A percentile compares a stretch with the other conserved stretches of the same genome.
phyloP scores from a whole-genome alignment of 2,329 filamentous ascomycete genomes.

The Mycocentrospora acerina region DNA sequence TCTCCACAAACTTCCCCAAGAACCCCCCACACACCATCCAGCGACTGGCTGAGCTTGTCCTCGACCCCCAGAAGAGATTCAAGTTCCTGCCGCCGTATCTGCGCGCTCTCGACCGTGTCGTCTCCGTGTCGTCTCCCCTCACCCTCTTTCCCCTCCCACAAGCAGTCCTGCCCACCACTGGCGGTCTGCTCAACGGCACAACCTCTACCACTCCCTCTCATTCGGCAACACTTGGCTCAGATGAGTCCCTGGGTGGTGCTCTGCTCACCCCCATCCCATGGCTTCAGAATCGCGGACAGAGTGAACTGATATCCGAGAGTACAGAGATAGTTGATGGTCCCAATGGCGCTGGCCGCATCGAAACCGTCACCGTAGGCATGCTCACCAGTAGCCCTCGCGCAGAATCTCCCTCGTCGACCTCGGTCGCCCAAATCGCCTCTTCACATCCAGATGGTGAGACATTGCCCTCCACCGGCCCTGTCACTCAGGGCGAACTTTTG shows the following conservation, averaged over 20 bases:
- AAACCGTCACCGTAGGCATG: conserved; percentile 77
- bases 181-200: conserved; percentile 62
- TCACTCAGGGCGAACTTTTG: conserved; percentile 78
- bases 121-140: conserved; percentile 82
- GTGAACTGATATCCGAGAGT: conserved; percentile 69
- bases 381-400: conserved; percentile 16
- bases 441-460: conserved; percentile 40
- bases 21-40: conserved; percentile 92
- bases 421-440: conserved; percentile 31
- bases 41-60: conserved; percentile 82
- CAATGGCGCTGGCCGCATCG: conserved; percentile 75
- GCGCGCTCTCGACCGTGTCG: conserved; percentile 84
- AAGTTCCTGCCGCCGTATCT: conserved; percentile 80
- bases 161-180: conserved; percentile 54
- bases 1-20: conserved; percentile 66
- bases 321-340: conserved; percentile 81
- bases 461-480: conserved; percentile 36
- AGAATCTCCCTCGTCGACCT: conserved; percentile 8
- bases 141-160: conserved; percentile 81
- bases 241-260: conserved; percentile 87
- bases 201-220: conserved; percentile 44
- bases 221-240: conserved; percentile 64
- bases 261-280: conserved; percentile 93
- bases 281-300: conserved; percentile 59
- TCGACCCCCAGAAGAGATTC: conserved; percentile 77